A percentile compares a stretch with the other conserved stretches of the same genome.
Conservation (phyloP, 2,329 filamentous ascomycete species). For the Scorias spongiosa region DNA sequence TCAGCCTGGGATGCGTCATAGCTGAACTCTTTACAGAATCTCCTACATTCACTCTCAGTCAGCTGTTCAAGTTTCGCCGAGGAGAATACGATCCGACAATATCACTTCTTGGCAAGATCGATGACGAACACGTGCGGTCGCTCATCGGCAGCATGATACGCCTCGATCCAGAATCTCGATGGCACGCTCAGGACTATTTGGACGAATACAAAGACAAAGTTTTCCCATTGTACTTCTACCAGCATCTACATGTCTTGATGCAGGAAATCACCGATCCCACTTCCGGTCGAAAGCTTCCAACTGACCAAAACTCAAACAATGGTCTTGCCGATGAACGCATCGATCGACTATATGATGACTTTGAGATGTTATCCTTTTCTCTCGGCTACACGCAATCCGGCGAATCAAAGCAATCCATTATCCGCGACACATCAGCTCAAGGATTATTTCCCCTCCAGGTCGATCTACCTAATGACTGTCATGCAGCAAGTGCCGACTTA, state of each 20-base stretch:
- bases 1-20: conserved; percentile 92
- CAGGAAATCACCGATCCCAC: conserved; percentile 83
- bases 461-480: conserved; percentile 73
- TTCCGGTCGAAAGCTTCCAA: conserved; percentile 58
- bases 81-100: conserved; percentile 82
- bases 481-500: conserved; percentile 46
- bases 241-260: conserved; percentile 95
- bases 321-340: conserved; percentile 88
- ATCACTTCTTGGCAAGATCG: conserved; percentile 68
- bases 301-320: conserved; percentile 53
- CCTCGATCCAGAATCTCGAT: conserved; percentile 77
- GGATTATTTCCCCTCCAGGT: conserved; percentile 64
- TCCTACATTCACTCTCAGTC: conserved; percentile 93
- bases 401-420: conserved; percentile 20
- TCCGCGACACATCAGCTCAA: conserved; percentile 30
- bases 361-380: conserved; percentile 95
- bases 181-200: conserved; percentile 85
- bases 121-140: conserved; percentile 72
- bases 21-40: conserved; percentile 90
- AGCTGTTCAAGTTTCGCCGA: conserved; percentile 85
- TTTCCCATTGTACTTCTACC: conserved; percentile 95
- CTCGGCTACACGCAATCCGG: conserved; percentile 52
- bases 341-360: conserved; percentile 82
- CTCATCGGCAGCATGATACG: conserved; percentile 95
- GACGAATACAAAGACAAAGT: conserved; percentile 84